These are phyloP conservation scores for Apiospora koreana DNA, from an alignment of 2,329 filamentous ascomycete species.

Conservation along the genomic window DNA sequence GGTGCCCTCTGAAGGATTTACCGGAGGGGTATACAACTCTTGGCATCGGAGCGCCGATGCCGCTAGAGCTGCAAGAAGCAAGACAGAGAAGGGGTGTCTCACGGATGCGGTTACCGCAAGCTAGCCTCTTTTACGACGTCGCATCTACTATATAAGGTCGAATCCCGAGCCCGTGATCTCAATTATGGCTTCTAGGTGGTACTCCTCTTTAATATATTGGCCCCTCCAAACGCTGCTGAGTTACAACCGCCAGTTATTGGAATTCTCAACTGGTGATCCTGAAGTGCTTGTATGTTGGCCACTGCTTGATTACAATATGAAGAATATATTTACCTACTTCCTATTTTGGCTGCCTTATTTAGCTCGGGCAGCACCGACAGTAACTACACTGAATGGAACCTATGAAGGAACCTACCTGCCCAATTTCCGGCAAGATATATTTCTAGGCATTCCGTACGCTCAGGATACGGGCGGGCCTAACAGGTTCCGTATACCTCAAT, in stretches of 20 bases:
- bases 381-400: conserved; percentile 32
- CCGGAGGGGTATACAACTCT: not conserved
- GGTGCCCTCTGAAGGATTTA: not conserved
- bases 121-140: not conserved
- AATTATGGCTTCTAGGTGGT: not conserved
- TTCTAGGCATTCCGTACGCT: conserved; percentile 53
- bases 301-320: not conserved
- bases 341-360: not conserved
- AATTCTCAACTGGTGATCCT: not conserved
- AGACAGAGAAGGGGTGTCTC: not conserved
- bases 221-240: not conserved
- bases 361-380: conserved; percentile 19
- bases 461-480: conserved; percentile 39
- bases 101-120: not conserved
- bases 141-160: not conserved
- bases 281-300: no score
- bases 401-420: conserved; percentile 35
- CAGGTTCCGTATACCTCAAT: conserved; percentile 44
- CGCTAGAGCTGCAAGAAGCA: conserved; percentile 1
- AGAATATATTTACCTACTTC: not conserved
- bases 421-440: conserved; percentile 44
- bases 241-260: not conserved
- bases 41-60: conserved; percentile 2
- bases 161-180: not conserved
- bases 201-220: not conserved